Base-by-base conservation (phyloP, 371 early-diverging fungal genomes). In the Mortierella sp. region DNA sequence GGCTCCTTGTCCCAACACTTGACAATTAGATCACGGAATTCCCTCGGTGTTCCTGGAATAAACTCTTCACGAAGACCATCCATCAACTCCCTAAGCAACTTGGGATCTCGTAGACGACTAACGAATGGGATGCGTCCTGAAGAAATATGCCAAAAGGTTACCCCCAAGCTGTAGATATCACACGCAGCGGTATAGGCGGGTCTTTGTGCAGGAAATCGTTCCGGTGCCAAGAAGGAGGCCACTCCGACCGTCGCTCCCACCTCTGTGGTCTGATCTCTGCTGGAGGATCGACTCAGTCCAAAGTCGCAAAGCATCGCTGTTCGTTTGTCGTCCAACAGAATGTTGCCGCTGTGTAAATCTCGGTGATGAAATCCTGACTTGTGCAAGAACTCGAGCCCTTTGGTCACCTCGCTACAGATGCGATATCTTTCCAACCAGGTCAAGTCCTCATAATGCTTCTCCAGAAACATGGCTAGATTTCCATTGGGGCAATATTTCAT, bases 101-200 rank as follows among this genome's bases (percentile, higher is more conserved):
- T 21, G 41, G 66, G 62, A 8, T 76, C 78, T 13, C 54, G 58
- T 34, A 70, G 28, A 16, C 78, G 78, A 28, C 39, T 58, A 26
- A 23, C 66, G 26, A 76, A 76, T 14, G 78, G 78, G 24, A 76
- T 63, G 14, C 59, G 52, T 16, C 78, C 78, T 13, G 78, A 76
- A 1, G 78, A 76, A n/a, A 76, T 76, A 48, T 76, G 78, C 70
- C 70, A 76, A 70, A 76, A 70, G 63, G 70, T 70, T 9, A 76
- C 78, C 16, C 78, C 78, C 51, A 76, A 47, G 48, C 78, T 76
- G 54, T 76, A 76, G 43, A 76, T 66, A 31, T 76, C 78, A 47
- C 78, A 76, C 24, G 61, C 59, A 7, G 78, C 66, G 1, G 65
- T 58, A 46, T 76, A 76, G 10, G 70, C 61, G 12, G 78, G 78